Base-by-base conservation (phyloP, 495 filamentous ascomycete genomes). In the Evernia prunastri region DNA sequence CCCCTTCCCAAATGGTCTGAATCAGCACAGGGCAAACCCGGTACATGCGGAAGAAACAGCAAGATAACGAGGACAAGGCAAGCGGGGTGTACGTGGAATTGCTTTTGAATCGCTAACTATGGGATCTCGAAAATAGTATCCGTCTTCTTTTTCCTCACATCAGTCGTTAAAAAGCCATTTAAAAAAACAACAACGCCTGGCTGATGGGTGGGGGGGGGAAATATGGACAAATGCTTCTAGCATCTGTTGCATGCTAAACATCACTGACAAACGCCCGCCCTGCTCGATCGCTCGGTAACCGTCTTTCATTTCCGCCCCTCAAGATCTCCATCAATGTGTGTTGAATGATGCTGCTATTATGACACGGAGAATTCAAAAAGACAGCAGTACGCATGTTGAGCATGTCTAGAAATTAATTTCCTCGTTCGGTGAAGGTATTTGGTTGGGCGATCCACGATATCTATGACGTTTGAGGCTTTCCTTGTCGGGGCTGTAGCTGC, bases 361-460 rank as follows among this genome's bases (percentile, higher is more conserved):
- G 29, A 20, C 51, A 54, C 51, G 2, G 17, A 33, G 29, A 20
- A 33, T 20, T n/a, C n/a, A n/a, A 33, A 33, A 10, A 33, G 15
- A n/a, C 15, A 33, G 3, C 15, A 54, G n/a, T 31, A 33, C 27
- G 51, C 27, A 33, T 33, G 27, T 33, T 35, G 12, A 33, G 3
- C 6, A 33, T 33, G 33, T 58, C 33, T 66, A 66, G 42, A 66
- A 66, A 15, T 53, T 47, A 40, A 53, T 31, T 11, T 66, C 64
- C 23, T 66, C 64, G 23, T 18, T 59, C 17, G 59, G 27, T 33
- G 59, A 58, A 25, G 36, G 79, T 66, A 80, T 68, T 60, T 77
- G 78, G 63, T 79, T 78, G 42, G 80, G 80, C 66, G 78, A 80
- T 61, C 75, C 78, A 59, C 78, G 73, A 70, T 79, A 81, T 45